Evolutionary conservation across 169 alveolate species (phyloP), one percentile per base, ranked within the genome.

Genomic region (Plasmodium coatneyi): DNA sequence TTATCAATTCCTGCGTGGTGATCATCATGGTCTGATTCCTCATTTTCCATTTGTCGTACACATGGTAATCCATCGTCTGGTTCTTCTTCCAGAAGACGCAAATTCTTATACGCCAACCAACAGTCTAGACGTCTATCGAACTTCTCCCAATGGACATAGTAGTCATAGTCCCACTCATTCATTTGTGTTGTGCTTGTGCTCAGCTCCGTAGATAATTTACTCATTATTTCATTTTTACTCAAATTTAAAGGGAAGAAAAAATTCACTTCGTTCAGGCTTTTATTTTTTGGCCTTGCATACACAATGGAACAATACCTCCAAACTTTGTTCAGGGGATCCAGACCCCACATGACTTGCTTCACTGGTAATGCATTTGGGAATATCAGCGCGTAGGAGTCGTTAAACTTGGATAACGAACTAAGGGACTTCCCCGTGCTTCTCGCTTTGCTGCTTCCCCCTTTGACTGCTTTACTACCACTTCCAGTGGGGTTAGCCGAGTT

Each of bases 1-100:
- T 98, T 98, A 89, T 98, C 99, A 96, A 98, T 95, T 22, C 97
- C 97, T 46, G 96, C 96, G 84, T 97, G 98, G 32, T 97, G 98
- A 34, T 97, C 97, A 22, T 66, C 76, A 71, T 95, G 97, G n/a
- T 87, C 96, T 12, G 95, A 96, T 19, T 74, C 97, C 30, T 81
- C 95, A 30, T 82, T 93, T 12, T 92, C 97, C 6, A 74, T 92
- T 56, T 92, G 86, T 32, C 93, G 93, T 72, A 80, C 93, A 46
- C 92, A 94, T 0, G 93, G 93, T 10, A 30, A 36, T 16, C 95
- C 98, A 83, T 92, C 96, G 74, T 76, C 81, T 39, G 98, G 98
- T n/a, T 96, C 98, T 81, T 94, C 94, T 43, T 94, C 98, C 83
- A 96, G 80, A 34, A 95, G 94, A 19, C 99, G 78, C 39, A 97